Conservation (phyloP, 768 basidiomycete genomes). For the Russula brevipes region DNA sequence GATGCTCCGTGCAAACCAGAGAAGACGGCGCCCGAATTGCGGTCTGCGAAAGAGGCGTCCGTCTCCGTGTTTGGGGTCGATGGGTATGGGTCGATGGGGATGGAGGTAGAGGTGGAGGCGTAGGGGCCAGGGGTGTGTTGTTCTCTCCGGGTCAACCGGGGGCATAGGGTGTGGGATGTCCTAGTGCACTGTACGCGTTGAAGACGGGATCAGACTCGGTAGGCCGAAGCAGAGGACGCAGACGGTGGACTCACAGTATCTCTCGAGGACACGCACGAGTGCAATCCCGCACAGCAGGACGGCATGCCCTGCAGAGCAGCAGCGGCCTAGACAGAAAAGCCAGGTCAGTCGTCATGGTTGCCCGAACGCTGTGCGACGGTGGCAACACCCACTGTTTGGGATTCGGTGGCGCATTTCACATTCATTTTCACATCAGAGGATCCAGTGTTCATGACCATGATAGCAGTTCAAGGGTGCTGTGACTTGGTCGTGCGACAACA, state of each 20-base stretch:
- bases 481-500: neutral
- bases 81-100: neutral
- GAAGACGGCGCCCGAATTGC: conserved; percentile 9
- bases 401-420: neutral
- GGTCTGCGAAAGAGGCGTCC: neutral
- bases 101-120: neutral
- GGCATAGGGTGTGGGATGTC: neutral
- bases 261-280: neutral
- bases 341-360: neutral
- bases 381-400: neutral
- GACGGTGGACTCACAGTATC: neutral
- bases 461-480: neutral
- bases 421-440: neutral
- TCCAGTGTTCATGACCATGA: neutral
- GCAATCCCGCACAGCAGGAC: neutral
- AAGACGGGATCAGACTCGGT: neutral
- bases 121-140: neutral
- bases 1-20: neutral
- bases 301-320: neutral
- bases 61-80: neutral
- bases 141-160: neutral
- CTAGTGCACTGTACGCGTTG: neutral
- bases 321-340: neutral
- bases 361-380: neutral
- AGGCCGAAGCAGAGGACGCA: no score